phyloP scores from a whole-genome alignment of 441 rosid genomes.

The Aquilaria agallochum region DNA sequence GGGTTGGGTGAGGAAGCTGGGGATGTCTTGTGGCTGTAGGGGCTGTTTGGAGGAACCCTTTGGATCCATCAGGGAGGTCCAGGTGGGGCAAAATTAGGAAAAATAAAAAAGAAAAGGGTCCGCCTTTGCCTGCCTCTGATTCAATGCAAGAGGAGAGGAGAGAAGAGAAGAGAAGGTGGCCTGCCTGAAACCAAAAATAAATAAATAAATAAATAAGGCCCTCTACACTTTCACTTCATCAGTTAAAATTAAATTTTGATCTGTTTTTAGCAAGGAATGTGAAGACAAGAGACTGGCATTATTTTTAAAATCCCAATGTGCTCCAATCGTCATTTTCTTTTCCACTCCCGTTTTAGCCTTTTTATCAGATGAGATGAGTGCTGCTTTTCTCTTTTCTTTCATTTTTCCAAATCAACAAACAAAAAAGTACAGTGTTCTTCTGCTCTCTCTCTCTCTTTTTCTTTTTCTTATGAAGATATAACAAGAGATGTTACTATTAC shows the following conservation, averaged over 20 bases:
- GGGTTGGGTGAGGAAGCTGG: slow-evolving; percentile 15
- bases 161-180: slow-evolving; percentile 24
- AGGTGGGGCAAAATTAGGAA: slow-evolving; percentile 25
- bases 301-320: slow-evolving; percentile 23
- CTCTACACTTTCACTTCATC: slow-evolving; percentile 52
- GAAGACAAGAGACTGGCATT: slow-evolving; percentile 13
- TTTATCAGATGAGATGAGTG: too few relatives aligned
- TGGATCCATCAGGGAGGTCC: slow-evolving; percentile 71
- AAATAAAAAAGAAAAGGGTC: slow-evolving; percentile 7
- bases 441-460: not conserved
- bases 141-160: slow-evolving; percentile 46
- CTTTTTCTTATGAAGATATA: too few relatives aligned
- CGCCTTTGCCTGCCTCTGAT: slow-evolving; percentile 10
- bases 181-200: too few relatives aligned
- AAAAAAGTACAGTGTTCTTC: not conserved
- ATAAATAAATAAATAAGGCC: too few relatives aligned
- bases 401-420: not conserved
- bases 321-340: slow-evolving; percentile 3
- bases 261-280: slow-evolving; percentile 50
- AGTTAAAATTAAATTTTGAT: slow-evolving; percentile 22
- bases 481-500: too few relatives aligned
- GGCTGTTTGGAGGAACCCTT: slow-evolving; percentile 53
- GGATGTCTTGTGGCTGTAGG: slow-evolving; percentile 13
- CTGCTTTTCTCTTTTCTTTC: too few relatives aligned
- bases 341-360: slow-evolving; percentile 2